These are phyloP conservation scores for Pseudopithomyces maydicus DNA, from an alignment of 2,329 filamentous ascomycete genomes.

Conservation along the genomic window DNA sequence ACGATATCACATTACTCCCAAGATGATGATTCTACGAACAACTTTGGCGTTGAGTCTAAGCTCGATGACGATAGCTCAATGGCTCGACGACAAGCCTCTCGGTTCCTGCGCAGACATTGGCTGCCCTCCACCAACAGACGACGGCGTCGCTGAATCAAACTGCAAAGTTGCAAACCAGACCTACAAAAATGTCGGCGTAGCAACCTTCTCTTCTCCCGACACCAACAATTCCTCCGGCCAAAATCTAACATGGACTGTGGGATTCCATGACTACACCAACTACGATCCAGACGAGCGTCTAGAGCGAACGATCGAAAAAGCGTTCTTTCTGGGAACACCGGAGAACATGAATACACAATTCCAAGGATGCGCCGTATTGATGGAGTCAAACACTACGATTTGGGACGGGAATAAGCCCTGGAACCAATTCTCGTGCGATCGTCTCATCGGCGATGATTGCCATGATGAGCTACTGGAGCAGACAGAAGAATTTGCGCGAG, in stretches of 20 bases:
- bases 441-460: not conserved
- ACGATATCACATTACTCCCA: not conserved
- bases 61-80: not conserved
- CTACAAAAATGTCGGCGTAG: not conserved
- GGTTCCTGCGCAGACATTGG: not conserved
- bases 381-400: not conserved
- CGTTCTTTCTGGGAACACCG: not conserved
- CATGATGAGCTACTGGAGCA: not conserved
- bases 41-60: not conserved
- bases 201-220: not conserved
- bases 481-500: not conserved
- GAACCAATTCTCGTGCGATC: not conserved
- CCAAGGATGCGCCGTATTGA: not conserved
- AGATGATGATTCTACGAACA: not conserved
- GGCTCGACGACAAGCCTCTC: not conserved
- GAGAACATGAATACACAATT: not conserved
- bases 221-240: not conserved
- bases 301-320: not conserved
- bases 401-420: not conserved
- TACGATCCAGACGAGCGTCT: not conserved
- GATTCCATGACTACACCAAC: not conserved
- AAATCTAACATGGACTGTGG: not conserved
- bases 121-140: not conserved
- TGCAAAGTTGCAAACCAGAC: not conserved
- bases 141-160: not conserved